Evolutionary conservation across 257 asterid species (phyloP).

Genomic region (Lavandula angustifolia): DNA sequence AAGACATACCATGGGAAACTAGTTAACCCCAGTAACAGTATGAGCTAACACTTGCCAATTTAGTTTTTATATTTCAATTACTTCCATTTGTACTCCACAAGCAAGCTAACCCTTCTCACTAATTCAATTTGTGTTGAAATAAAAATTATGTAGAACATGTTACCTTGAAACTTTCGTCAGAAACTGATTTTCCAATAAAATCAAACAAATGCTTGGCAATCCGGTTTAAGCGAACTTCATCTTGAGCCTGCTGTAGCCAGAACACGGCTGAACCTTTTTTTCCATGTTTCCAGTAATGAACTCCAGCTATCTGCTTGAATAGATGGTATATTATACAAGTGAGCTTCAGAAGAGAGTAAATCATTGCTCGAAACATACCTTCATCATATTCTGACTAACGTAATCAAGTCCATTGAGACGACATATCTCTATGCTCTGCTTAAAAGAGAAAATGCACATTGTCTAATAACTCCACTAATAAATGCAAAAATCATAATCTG

Average conservation of each 20-base stretch:
- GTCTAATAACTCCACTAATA: conserved; percentile 21
- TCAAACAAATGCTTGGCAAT: conserved; percentile 84
- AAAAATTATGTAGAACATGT: not conserved
- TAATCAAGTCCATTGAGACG: conserved; percentile 78
- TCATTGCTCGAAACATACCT: conserved; percentile 52
- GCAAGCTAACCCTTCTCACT: not conserved
- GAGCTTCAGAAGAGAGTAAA: conserved; percentile 5
- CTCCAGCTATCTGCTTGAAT: conserved; percentile 70
- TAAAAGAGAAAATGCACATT: conserved; percentile 28
- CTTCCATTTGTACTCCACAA: conserved; percentile 14
- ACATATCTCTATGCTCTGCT: conserved; percentile 91
- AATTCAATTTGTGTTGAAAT: not conserved
- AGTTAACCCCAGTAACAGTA: conserved; percentile 8
- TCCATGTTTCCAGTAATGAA: conserved; percentile 94
- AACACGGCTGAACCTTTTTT: conserved; percentile 86
- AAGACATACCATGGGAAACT: no score
- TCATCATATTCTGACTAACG: conserved; percentile 69
- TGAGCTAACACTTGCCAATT: not conserved
- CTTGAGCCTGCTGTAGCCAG: conserved; percentile 98
- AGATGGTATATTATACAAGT: conserved; percentile 26
- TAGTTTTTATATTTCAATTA: not conserved
- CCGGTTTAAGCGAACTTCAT: conserved; percentile 77
- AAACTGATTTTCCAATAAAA: conserved; percentile 83
- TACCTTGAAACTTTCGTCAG: conserved; percentile 93
- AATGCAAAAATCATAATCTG: conserved; percentile 20